Evolutionary conservation across 2,329 filamentous ascomycete genomes (phyloP), one percentile per base, ranked within the genome.

Genomic region (Diaporthe longicolla): DNA sequence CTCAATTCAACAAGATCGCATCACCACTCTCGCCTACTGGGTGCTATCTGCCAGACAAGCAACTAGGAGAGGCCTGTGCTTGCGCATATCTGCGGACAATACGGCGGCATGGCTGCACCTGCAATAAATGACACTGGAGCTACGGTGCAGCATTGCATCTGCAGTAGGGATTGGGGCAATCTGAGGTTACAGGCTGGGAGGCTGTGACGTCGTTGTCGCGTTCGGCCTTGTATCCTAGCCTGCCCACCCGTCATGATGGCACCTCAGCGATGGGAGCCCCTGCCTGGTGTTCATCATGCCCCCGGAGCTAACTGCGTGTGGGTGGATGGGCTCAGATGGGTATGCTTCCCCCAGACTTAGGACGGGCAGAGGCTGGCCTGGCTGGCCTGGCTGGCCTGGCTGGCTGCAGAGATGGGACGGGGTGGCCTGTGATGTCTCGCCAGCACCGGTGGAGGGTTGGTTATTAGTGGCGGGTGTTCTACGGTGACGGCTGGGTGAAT

Each of bases 131-230:
- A 13, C 11, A 40, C 29, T 21, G 45, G 17, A 66, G 37, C 32
- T 19, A 52, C 19, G 43, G 43, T 4, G n/a, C 45, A n/a, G 21
- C 21, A 48, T 48, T 50, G 24, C 58, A 63, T 13, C 37, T 61
- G 21, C 24, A 61, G 45, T 52, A 66, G 45, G 43, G 61, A 37
- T 29, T 24, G 19, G 59, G 61, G 58, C 2, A 6, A 19, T 35
- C 24, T 19, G 61, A 19, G 26, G 43, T 66, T 52, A 26, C 61
- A 66, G 13, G 61, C 45, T 24, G 26, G 29, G 45, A 52, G 61
- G 63, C 63, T 37, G 63, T 66, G 63, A 66, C 63, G 63, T 66
- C 63, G 63, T 52, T 52, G 32, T 66, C 63, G 45, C 54, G 63
- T 66, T 29, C 63, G 63, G 63, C 63, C 63, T 37, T 52, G 63